A percentile compares a stretch with the other conserved stretches of the same genome.
These are phyloP conservation scores for Trametes cingulata DNA, from an alignment of 768 basidiomycete genomes.

Conservation along the genomic window DNA sequence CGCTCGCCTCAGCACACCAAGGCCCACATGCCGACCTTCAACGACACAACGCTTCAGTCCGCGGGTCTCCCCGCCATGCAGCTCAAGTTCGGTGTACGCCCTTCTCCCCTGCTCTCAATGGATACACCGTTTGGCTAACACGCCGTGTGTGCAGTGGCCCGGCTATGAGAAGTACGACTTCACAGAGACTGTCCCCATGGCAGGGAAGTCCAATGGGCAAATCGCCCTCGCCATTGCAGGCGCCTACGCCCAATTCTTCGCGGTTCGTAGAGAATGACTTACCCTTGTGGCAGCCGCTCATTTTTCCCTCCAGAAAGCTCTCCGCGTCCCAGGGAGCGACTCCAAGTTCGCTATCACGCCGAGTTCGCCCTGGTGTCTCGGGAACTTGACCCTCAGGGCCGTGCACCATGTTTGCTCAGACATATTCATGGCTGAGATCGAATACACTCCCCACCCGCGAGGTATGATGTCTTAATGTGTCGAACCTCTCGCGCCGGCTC, in stretches of 20 bases:
- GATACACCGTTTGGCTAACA: neutral
- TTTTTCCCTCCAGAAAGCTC: neutral
- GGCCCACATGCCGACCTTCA: neutral
- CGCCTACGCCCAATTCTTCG: neutral
- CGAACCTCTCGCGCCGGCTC: neutral
- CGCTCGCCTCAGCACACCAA: neutral
- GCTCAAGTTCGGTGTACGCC: neutral
- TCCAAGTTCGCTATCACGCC: neutral
- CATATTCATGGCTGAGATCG: slow-evolving; percentile 1
- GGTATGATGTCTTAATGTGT: neutral
- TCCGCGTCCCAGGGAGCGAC: neutral
- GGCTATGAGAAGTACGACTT: neutral
- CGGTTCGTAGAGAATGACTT: neutral
- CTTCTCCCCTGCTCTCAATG: neutral
- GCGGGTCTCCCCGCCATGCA: neutral
- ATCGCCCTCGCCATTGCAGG: neutral
- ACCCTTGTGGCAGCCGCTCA: neutral
- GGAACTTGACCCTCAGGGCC: neutral
- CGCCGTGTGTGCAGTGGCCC: neutral
- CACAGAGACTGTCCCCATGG: neutral
- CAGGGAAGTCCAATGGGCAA: neutral
- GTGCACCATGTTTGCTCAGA: neutral
- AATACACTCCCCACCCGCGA: neutral
- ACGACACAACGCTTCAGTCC: neutral
- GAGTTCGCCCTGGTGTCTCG: neutral